Conservation (phyloP, 192 early-diverging fungal genomes). For the Coemansia sp. region DNA sequence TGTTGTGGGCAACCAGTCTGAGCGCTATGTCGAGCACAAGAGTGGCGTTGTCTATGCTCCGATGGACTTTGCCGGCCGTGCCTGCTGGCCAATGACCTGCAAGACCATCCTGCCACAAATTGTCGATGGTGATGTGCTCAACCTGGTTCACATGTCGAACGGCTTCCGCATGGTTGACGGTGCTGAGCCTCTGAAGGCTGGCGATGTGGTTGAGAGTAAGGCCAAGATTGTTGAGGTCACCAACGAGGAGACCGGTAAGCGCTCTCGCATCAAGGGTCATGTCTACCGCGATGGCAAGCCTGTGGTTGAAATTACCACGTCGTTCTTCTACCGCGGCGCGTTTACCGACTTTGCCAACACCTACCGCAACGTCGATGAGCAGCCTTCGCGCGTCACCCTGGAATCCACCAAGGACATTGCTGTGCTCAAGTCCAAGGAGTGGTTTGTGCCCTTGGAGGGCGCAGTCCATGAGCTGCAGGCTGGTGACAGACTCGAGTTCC, state of each 20-base stretch:
- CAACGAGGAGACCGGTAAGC: constrained; percentile 89
- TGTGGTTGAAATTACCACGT: constrained; percentile 82
- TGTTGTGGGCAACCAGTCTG: constrained; percentile 69
- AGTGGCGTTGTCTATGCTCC: constrained; percentile 90
- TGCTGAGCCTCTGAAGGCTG: constrained; percentile 70
- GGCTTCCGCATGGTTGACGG: constrained; percentile 84
- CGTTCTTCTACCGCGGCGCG: constrained; percentile 91
- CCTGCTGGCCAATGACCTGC: constrained; percentile 82
- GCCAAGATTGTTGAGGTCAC: constrained; percentile 83
- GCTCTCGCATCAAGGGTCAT: constrained; percentile 84
- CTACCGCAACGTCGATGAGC: constrained; percentile 82
- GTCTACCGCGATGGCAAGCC: constrained; percentile 73
- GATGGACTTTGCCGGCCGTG: constrained; percentile 61
- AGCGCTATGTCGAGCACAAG: constrained; percentile 81
- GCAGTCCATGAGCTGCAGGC: constrained; percentile 61
- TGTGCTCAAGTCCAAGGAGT: constrained; percentile 87
- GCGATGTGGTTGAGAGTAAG: constrained; percentile 83
- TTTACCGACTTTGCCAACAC: constrained; percentile 88
- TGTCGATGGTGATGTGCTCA: constrained; percentile 91
- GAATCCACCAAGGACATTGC: constrained; percentile 81
- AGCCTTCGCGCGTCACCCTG: constrained; percentile 77
- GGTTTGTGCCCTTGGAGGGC: constrained; percentile 63
- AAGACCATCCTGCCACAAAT: constrained; percentile 91
- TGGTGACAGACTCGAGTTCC: constrained; percentile 58
- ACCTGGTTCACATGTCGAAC: constrained; percentile 92